Percentiles rank a stretch among this genome's conserved stretches.
Conservation (phyloP, 768 basidiomycete genomes). For the Coprinopsis sp. region DNA sequence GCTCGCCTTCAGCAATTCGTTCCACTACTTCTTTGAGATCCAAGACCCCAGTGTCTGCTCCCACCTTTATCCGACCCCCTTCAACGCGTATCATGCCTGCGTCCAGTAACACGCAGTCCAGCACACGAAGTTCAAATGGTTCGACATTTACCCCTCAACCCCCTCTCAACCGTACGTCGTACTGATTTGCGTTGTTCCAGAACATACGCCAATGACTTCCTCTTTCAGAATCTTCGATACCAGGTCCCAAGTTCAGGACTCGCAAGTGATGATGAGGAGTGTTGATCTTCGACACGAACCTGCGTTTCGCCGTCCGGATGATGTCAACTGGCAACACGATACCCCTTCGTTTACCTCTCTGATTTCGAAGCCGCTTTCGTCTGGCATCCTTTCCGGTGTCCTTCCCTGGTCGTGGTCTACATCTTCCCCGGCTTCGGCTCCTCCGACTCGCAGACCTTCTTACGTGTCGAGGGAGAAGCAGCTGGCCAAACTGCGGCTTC, state of each 20-base stretch:
- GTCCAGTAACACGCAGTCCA: slow-evolving; percentile 16
- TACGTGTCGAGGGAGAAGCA: slow-evolving; percentile 66
- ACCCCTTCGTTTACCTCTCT: not conserved
- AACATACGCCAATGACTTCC: slow-evolving; percentile 29
- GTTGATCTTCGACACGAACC: slow-evolving; percentile 37
- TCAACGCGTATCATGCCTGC: slow-evolving; percentile 26
- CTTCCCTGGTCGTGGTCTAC: slow-evolving; percentile 10
- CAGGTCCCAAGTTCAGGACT: slow-evolving; percentile 10
- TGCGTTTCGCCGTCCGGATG: not conserved
- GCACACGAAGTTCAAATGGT: slow-evolving; percentile 43
- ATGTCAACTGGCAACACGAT: not conserved
- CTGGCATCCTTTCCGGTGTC: not conserved
- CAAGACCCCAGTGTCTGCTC: slow-evolving; percentile 27
- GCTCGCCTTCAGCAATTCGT: slow-evolving; percentile 40
- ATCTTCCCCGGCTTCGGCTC: not conserved
- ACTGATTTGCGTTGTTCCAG: slow-evolving; percentile 43
- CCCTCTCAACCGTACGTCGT: slow-evolving; percentile 53
- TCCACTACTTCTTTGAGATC: slow-evolving; percentile 22
- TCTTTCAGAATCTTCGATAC: slow-evolving; percentile 36
- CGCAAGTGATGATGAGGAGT: slow-evolving; percentile 36
- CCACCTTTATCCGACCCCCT: slow-evolving; percentile 44
- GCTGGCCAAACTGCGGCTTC: slow-evolving; percentile 54
- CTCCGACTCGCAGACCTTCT: slow-evolving; percentile 15
- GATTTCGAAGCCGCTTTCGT: slow-evolving; percentile 1
- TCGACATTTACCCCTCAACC: slow-evolving; percentile 54